Base-by-base conservation (phyloP, 208 protist genomes). In the Leishmania tarentolae region DNA sequence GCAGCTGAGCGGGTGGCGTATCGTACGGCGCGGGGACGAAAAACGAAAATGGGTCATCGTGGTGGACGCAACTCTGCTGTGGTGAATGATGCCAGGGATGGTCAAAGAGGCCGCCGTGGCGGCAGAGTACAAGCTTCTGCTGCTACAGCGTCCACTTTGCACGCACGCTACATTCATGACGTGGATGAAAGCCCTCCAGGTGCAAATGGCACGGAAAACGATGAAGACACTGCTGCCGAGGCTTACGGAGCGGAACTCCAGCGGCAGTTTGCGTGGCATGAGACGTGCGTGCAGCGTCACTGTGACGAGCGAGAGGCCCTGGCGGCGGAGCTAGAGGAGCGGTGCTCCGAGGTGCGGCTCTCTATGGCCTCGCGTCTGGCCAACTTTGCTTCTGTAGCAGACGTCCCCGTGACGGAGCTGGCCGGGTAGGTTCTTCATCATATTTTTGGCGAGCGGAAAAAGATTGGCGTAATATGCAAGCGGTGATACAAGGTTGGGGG, bases 251-350 rank as follows among this genome's bases (percentile, higher is more conserved):
- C 52, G 44, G 79, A 59, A 31, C 69, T 87, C 40, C 68, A 78
- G 57, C 68, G 71, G 11, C 31, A 79, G 50, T 89, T 89, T 68
- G 50, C n/a, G 47, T 82, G 66, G 73, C 86, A 90, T 57, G 82
- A 87, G 61, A 72, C 66, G 59, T 76, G 78, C 21, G 84, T 86
- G 50, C 71, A 53, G 53, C 83, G 83, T 21, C 82, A 88, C 68
- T 86, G 77, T 61, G 35, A 66, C 44, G 87, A 90, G 79, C 80
- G 87, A n/a, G 82, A 85, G 44, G 50, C 71, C n/a, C 46, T 88
- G 0, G 80, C 84, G 15, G 78, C 79, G 40, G 87, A 90, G 79
- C 76, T 88, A 46, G 68, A 69, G 68, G 81, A 85, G 61, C 78
- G 83, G 6, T 83, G 87, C 47, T 71, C 76, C 11, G 80, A 88